Evolutionary conservation across 2,329 filamentous ascomycete species (phyloP), one percentile per base, ranked within the genome.

Genomic region (Xylaria arbuscula): DNA sequence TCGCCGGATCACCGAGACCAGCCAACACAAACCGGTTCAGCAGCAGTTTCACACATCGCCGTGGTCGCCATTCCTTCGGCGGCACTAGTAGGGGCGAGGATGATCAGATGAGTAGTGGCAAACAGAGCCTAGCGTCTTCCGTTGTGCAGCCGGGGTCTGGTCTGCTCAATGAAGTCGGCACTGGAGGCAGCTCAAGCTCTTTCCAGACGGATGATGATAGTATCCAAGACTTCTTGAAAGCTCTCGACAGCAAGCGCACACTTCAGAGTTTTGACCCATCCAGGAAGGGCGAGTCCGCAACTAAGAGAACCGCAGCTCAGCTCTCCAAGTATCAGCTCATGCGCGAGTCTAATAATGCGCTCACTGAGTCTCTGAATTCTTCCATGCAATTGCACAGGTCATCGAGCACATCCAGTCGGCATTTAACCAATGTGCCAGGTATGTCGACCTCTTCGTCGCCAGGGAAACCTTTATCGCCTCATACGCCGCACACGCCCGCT

Each of bases 281-380:
- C 17, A 90, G 87, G 73, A 89, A 87, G 70, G 86, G 89, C 9
- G 91, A 94, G 72, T 88, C 90, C 28, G 87, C 91, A 0, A 90
- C 90, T 56, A 92, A 92, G 77, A 88, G 89, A 72, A 94, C 93
- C 0, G 90, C 90, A 42, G 92, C 92, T 50, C 92, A 95, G 72
- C 85, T 97, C 48, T 92, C 90, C 24, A 93, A 92, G 74, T 98
- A 96, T 77, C 93, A 96, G 75, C 87, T 89, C 67, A 95, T 98
- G 92, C 88, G 89, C 72, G 95, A 98, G 69, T 94, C 93, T 0
- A 94, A 97, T 76, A 92, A 93, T 64, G 92, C 89, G 5, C 86
- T 99, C 48, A 97, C 93, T 0, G 96, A 99, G 62, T 97, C 94
- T 0, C 93, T 99, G 86, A 93, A 93, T 34, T 96, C 93, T 0